phyloP scores from a whole-genome alignment of 2,329 filamentous ascomycete species.

The Grosmannia penicillata region DNA sequence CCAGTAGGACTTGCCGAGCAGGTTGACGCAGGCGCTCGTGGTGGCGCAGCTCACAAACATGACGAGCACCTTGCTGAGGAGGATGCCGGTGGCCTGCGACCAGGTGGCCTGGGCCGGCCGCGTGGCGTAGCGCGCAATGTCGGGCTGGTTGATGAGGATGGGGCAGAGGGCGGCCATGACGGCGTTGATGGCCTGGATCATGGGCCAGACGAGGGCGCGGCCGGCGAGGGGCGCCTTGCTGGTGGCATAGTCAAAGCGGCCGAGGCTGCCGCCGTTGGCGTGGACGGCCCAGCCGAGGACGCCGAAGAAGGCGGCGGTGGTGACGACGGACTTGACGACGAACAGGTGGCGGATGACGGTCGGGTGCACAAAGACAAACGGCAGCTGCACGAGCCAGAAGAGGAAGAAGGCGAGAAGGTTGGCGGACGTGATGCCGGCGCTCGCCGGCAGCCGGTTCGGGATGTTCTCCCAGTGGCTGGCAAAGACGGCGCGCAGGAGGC shows the following conservation, averaged over 20 bases:
- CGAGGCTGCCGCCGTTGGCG: slow-evolving; percentile 15
- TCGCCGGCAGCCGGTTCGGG: slow-evolving; percentile 19
- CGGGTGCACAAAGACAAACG: slow-evolving; percentile 24
- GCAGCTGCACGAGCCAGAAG: slow-evolving; percentile 20
- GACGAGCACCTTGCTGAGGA: slow-evolving; percentile 22
- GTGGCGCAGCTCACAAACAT: slow-evolving; percentile 24
- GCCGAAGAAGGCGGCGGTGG: slow-evolving; percentile 17
- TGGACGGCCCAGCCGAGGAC: slow-evolving; percentile 21
- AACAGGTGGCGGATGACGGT: slow-evolving; percentile 20
- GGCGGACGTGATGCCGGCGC: slow-evolving; percentile 20
- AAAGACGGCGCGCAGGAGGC: slow-evolving; percentile 7
- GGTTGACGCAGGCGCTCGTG: slow-evolving; percentile 3
- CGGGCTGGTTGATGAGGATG: slow-evolving; percentile 17
- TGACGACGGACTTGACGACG: slow-evolving; percentile 15
- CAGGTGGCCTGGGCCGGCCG: slow-evolving; percentile 13
- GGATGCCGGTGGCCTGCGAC: slow-evolving; percentile 19
- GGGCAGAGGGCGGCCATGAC: slow-evolving; percentile 14
- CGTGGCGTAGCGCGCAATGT: slow-evolving; percentile 22
- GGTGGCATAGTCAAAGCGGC: slow-evolving; percentile 2
- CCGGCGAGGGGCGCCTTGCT: neutral
- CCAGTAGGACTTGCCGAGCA: slow-evolving; percentile 20
- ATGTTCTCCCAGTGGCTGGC: slow-evolving; percentile 7
- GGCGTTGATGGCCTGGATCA: slow-evolving; percentile 10
- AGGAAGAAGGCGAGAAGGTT: slow-evolving; percentile 21
- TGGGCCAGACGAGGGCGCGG: slow-evolving; percentile 6